These are phyloP conservation scores for Phialophora expanda DNA, from an alignment of 2,329 filamentous ascomycete species.

Conservation along the genomic window DNA sequence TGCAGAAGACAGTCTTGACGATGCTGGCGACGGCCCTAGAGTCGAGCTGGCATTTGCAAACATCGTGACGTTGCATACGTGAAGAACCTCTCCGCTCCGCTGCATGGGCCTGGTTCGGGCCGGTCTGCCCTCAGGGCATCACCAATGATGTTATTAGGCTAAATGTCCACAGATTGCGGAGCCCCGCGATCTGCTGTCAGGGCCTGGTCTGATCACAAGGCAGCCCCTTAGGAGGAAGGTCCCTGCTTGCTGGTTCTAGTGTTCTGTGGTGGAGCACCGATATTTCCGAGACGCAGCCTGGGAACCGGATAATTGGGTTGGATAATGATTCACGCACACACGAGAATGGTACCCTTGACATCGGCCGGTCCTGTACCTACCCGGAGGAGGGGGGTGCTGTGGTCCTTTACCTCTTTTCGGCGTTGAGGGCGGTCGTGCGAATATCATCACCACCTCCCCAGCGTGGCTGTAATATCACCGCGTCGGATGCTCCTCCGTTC, in stretches of 20 bases:
- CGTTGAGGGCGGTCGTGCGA: not conserved
- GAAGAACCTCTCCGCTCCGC: slow-evolving; percentile 7
- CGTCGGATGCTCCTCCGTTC: too few species aligned
- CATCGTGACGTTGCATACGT: not conserved
- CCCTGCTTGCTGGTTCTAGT: not conserved
- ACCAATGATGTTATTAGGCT: slow-evolving; percentile 12
- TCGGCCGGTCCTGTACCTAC: not conserved
- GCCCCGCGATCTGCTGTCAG: slow-evolving; percentile 4
- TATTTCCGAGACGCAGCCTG: not conserved
- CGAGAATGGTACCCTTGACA: not conserved
- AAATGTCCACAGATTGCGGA: slow-evolving; percentile 10
- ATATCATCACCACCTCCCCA: not conserved
- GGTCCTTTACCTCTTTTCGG: not conserved
- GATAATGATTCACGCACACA: not conserved
- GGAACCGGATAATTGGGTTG: slow-evolving; percentile 13
- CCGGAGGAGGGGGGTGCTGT: not conserved
- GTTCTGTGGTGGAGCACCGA: not conserved
- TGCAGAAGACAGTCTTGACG: not conserved
- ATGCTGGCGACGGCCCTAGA: not conserved
- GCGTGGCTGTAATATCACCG: not conserved
- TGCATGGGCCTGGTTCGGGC: slow-evolving; percentile 15
- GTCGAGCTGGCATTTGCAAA: not conserved
- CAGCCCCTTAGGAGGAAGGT: not conserved
- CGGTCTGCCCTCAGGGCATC: not conserved
- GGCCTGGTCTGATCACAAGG: slow-evolving; percentile 2